These are phyloP conservation scores for Cladosporium sp. DNA, from an alignment of 2,329 filamentous ascomycete genomes.

Conservation along the genomic window DNA sequence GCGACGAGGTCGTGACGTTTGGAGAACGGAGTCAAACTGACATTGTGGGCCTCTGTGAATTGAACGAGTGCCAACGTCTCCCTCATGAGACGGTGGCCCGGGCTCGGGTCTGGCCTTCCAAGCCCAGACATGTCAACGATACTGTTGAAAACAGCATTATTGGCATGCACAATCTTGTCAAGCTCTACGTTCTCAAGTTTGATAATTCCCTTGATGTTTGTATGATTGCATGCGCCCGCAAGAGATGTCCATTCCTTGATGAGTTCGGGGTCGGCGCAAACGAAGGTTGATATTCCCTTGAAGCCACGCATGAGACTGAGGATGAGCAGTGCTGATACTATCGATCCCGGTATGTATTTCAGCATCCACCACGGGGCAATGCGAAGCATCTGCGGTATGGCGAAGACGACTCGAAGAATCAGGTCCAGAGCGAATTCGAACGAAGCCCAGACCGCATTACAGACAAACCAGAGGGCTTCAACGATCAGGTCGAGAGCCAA, in stretches of 20 bases:
- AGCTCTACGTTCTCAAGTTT: not conserved
- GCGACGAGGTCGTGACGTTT: not conserved
- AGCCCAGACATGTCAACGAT: not conserved
- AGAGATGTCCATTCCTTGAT: not conserved
- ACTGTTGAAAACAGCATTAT: not conserved
- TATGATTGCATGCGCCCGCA: not conserved
- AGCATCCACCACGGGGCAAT: not conserved
- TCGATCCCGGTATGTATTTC: not conserved
- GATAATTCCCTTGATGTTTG: not conserved
- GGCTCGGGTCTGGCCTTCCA: not conserved
- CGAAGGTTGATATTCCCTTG: not conserved
- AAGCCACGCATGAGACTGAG: not conserved
- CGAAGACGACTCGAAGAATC: not conserved
- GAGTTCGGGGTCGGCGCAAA: not conserved
- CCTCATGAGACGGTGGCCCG: not conserved
- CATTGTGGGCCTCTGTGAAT: not conserved
- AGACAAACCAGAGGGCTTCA: too few species aligned
- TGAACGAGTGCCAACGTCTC: not conserved
- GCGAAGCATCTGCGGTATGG: not conserved
- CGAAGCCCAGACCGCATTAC: not conserved
- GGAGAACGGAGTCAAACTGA: not conserved
- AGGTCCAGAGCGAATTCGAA: not conserved
- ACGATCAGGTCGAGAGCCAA: not conserved
- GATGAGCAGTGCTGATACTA: not conserved
- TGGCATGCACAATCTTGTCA: not conserved